Evolutionary conservation across 2,329 filamentous ascomycete genomes (phyloP).

Genomic region (Aspergillus uvarum): DNA sequence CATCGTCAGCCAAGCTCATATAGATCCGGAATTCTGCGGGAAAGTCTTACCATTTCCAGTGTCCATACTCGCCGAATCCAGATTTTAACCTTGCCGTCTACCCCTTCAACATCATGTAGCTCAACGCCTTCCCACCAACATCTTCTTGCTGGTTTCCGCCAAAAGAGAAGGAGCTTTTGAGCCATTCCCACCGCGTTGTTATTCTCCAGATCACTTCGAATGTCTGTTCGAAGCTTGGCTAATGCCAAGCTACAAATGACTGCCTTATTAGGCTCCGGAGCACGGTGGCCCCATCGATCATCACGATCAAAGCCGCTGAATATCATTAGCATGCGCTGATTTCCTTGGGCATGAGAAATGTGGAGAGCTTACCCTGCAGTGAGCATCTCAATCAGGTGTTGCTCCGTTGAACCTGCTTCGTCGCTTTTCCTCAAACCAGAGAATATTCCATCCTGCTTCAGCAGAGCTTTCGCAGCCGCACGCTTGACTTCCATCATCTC

Average conservation of each 20-base stretch:
- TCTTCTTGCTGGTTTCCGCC: slow-evolving; percentile 91
- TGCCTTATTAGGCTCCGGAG: slow-evolving; percentile 96
- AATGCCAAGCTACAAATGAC: slow-evolving; percentile 96
- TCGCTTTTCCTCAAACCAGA: slow-evolving; percentile 93
- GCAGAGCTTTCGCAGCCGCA: slow-evolving; percentile 79
- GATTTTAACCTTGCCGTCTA: slow-evolving; percentile 89
- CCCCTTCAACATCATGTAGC: slow-evolving; percentile 81
- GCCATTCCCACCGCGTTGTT: slow-evolving; percentile 90
- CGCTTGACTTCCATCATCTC: slow-evolving; percentile 98
- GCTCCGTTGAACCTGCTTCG: slow-evolving; percentile 93
- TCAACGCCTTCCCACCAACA: slow-evolving; percentile 99
- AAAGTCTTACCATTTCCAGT: slow-evolving; percentile 73
- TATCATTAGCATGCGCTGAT: background rate
- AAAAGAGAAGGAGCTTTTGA: slow-evolving; percentile 95
- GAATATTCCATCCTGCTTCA: slow-evolving; percentile 92
- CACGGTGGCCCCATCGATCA: slow-evolving; percentile 91
- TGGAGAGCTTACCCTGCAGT: slow-evolving; percentile 76
- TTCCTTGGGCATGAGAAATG: background rate
- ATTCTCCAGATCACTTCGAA: slow-evolving; percentile 72
- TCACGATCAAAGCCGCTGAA: slow-evolving; percentile 91
- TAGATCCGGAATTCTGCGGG: background rate
- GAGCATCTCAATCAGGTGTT: slow-evolving; percentile 98
- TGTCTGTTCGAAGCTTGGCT: slow-evolving; percentile 87
- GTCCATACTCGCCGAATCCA: slow-evolving; percentile 99
- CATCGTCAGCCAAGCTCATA: slow-evolving; percentile 18